phyloP scores from a whole-genome alignment of 805 yeast genomes.

The Starmerella vitae region DNA sequence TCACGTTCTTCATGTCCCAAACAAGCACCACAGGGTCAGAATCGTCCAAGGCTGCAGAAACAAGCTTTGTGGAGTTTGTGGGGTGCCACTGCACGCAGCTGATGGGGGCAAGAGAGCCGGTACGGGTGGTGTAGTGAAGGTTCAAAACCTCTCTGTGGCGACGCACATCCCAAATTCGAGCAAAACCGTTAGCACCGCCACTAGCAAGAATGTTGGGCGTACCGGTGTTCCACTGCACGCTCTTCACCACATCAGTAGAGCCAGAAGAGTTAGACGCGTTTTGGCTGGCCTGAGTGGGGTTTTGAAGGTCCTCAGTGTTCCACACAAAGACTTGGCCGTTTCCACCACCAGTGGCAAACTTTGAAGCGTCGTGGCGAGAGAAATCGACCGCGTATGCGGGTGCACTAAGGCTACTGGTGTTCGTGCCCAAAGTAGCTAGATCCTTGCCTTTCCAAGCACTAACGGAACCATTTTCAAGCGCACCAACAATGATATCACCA shows the following conservation, averaged over 20 bases:
- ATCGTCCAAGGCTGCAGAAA: slow-evolving; percentile 79
- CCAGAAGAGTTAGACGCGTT: slow-evolving; percentile 39
- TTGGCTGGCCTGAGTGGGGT: slow-evolving; percentile 52
- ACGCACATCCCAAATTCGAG: slow-evolving; percentile 89
- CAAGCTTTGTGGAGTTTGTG: slow-evolving; percentile 63
- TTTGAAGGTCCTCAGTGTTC: slow-evolving; percentile 56
- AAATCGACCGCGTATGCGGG: slow-evolving; percentile 62
- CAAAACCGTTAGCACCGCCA: slow-evolving; percentile 71
- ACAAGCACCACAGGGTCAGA: slow-evolving; percentile 55
- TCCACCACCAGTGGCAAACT: slow-evolving; percentile 78
- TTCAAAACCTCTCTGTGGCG: slow-evolving; percentile 80
- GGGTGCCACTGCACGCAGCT: slow-evolving; percentile 95
- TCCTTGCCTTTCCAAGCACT: slow-evolving; percentile 56
- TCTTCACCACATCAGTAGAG: slow-evolving; percentile 53
- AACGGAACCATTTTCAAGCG: slow-evolving; percentile 67
- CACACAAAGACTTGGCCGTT: slow-evolving; percentile 80
- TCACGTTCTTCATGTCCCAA: slow-evolving; percentile 91
- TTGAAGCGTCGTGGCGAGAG: slow-evolving; percentile 56
- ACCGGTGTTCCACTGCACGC: slow-evolving; percentile 78
- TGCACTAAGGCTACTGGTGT: slow-evolving; percentile 34
- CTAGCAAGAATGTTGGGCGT: slow-evolving; percentile 80
- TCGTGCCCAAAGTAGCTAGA: slow-evolving; percentile 22
- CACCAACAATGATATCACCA: slow-evolving; percentile 52
- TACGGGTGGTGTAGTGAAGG: slow-evolving; percentile 46
- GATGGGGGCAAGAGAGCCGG: slow-evolving; percentile 44